A percentile compares a stretch with the other conserved stretches of the same genome.
Evolutionary conservation across 179 eudicot genomes (phyloP).

Genomic region (Heliamphora pulchella): DNA sequence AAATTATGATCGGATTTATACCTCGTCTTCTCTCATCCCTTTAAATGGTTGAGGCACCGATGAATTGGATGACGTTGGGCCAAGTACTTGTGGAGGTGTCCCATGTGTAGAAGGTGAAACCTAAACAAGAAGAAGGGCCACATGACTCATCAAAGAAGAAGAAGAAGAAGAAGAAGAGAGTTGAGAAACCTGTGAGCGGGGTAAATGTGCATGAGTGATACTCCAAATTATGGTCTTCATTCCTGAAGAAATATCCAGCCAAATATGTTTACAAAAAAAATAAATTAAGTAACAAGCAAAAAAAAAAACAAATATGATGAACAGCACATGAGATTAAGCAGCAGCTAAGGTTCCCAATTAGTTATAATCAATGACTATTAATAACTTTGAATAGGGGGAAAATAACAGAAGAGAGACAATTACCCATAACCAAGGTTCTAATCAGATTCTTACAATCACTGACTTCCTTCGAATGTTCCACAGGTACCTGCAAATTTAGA

Average conservation of each 20-base stretch:
- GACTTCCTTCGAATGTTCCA: slow-evolving; percentile 93
- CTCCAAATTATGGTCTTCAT: slow-evolving; percentile 99
- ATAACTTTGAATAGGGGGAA: not conserved
- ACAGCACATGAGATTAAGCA: not conserved
- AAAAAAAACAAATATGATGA: not conserved
- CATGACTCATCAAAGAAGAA: slow-evolving; percentile 1
- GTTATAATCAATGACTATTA: not conserved
- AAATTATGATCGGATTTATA: slow-evolving; percentile 18
- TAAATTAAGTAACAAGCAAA: not conserved
- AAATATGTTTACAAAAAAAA: not conserved
- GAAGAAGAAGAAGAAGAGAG: not conserved
- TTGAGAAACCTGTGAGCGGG: slow-evolving; percentile 64
- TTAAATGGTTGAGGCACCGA: slow-evolving; percentile 54
- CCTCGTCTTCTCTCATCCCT: slow-evolving; percentile 99
- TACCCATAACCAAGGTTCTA: slow-evolving; percentile 94
- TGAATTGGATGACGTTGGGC: slow-evolving; percentile 49
- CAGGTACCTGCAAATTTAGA: slow-evolving; percentile 77
- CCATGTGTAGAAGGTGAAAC: slow-evolving; percentile 70
- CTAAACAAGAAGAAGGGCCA: slow-evolving; percentile 30
- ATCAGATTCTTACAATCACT: slow-evolving; percentile 89
- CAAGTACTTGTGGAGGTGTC: slow-evolving; percentile 66
- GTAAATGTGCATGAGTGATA: slow-evolving; percentile 87
- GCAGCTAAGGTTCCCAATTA: not conserved
- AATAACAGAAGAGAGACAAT: slow-evolving; percentile 14
- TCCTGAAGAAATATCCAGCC: slow-evolving; percentile 41